Evolutionary conservation across 345 rosid species (phyloP), one percentile per base, ranked within the genome.

Genomic region (Hirschfeldia incana): DNA sequence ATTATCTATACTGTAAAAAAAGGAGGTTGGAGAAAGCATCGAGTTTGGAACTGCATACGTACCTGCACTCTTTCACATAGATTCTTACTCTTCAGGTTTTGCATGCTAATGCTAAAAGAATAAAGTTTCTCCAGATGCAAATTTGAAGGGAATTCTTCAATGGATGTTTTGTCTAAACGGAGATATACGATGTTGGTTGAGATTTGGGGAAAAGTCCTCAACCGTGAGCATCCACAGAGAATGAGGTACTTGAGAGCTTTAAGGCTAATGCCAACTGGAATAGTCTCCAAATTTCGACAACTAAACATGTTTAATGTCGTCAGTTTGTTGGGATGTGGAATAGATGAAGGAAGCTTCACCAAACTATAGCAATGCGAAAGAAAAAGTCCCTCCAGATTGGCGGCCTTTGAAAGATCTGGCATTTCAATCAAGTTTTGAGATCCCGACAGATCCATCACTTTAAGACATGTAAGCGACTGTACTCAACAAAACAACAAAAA

Each of bases 271-370:
- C 57, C 57, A 49, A 6, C 15, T 51, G 58, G 58, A 51, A 51
- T 15, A 51, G 58, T 51, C 58, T 51, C 58, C 3, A 53, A 0
- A 53, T 53, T 53, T 16, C 3, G 8, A 16, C 60, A 53, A 6
- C 2, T 0, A 0, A 0, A 5, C 27, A 53, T 16, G 10, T 16
- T 0, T 16, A 53, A 4, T 6, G 2, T 3, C 16, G 0, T 16
- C 27, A 53, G 60, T 1, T 53, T 53, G 9, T 53, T 53, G 6
- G 26, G 60, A 53, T 53, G 26, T 12, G 21, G 60, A 16, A 55
- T 55, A 0, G 60, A 55, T 10, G 60, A 55, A 55, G 60, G 60
- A 55, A 16, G 60, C 15, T 55, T 37, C 3, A 37, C 44, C 44
- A 37, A 37, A 37, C 44, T 37, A 37, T 37, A 37, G 12, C 44